phyloP scores from a whole-genome alignment of 2,329 filamentous ascomycete species.

The Trichophyton benhamiae region DNA sequence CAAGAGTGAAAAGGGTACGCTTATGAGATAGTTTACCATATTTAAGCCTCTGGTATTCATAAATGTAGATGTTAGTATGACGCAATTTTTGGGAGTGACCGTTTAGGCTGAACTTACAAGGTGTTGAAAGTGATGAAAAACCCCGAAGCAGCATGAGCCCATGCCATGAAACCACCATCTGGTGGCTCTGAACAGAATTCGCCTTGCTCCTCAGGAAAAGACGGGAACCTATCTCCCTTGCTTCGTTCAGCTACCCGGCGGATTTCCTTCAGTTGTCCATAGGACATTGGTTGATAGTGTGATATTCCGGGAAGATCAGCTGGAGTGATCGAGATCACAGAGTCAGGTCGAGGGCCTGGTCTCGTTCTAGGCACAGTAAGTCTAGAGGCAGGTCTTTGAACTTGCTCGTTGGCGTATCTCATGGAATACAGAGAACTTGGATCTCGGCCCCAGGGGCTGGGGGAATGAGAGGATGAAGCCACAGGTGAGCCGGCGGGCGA shows the following conservation, averaged over 20 bases:
- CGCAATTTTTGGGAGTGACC: background rate
- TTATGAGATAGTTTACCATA: slow-evolving; percentile 16
- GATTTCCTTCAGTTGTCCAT: slow-evolving; percentile 10
- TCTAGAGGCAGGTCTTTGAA: background rate
- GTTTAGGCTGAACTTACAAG: slow-evolving; percentile 17
- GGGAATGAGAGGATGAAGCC: background rate
- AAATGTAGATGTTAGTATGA: background rate
- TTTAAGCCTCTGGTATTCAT: slow-evolving; percentile 19
- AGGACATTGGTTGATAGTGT: slow-evolving; percentile 7
- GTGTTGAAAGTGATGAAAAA: slow-evolving; percentile 23
- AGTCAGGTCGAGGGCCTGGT: background rate
- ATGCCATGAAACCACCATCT: slow-evolving; percentile 23
- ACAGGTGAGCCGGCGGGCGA: background rate
- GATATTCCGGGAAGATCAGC: slow-evolving; percentile 7
- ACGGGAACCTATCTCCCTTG: background rate
- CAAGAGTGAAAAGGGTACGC: background rate
- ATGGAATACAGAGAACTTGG: background rate
- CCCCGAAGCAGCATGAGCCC: slow-evolving; percentile 20
- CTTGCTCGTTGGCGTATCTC: background rate
- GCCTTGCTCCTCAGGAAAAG: background rate
- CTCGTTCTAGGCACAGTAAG: background rate
- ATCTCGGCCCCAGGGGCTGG: background rate
- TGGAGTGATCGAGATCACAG: slow-evolving; percentile 8
- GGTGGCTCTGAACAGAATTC: slow-evolving; percentile 16
- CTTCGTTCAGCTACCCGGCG: slow-evolving; percentile 2